Evolutionary conservation across 2,329 filamentous ascomycete species (phyloP).

Genomic region (Colletotrichum truncatum): DNA sequence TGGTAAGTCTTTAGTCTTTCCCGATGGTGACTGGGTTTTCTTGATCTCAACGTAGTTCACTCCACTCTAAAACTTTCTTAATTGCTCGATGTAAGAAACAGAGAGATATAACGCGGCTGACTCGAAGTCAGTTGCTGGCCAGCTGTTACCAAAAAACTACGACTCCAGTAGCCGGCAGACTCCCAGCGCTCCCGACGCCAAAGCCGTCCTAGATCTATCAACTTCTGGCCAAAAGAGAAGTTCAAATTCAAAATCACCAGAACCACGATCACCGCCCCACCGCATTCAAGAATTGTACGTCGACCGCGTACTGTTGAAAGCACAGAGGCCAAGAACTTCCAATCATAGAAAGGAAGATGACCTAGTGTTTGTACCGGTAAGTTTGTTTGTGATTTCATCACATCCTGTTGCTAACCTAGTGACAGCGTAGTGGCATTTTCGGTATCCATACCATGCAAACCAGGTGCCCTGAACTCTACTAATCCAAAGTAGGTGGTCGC

Average conservation of each 20-base stretch:
- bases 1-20: constrained; percentile 23
- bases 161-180: not conserved
- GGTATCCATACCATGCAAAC: constrained; percentile 24
- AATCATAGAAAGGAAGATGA: constrained; percentile 25
- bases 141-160: constrained; percentile 27
- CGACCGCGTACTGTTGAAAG: constrained; percentile 36
- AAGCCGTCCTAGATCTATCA: constrained; percentile 12
- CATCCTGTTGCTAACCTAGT: not conserved
- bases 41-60: too few species aligned
- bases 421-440: constrained; percentile 40
- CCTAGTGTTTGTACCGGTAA: constrained; percentile 36
- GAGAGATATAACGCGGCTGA: too few species aligned
- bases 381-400: not conserved
- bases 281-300: constrained; percentile 37
- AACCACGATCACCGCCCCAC: not conserved
- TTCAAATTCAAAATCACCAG: not conserved
- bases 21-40: too few species aligned
- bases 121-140: not conserved
- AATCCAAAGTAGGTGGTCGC: constrained; percentile 33
- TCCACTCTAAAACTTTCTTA: too few species aligned
- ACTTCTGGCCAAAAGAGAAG: not conserved
- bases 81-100: too few species aligned
- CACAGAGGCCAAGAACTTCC: constrained; percentile 12
- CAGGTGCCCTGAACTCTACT: not conserved
- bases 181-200: not conserved